A percentile compares a stretch with the other conserved stretches of the same genome.
Evolutionary conservation across 129 eudicot genomes (phyloP).

Genomic region (Oenanthe sinensis): DNA sequence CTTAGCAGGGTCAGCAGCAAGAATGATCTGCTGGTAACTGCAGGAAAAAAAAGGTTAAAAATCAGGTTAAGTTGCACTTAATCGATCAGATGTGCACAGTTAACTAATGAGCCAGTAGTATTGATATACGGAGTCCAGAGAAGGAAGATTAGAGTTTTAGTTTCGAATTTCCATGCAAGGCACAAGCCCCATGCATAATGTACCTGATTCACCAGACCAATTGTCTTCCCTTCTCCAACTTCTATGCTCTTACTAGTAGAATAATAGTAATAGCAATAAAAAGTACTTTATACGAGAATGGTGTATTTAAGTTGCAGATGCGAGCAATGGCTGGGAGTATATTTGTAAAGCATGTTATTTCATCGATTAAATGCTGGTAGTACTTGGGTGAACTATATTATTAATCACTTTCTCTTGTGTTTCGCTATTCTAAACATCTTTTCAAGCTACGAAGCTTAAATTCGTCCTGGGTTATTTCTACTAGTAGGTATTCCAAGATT

Average conservation of each 20-base stretch:
- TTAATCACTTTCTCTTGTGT: neutral
- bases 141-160: constrained; percentile 21
- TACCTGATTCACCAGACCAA: constrained; percentile 60
- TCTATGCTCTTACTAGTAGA: constrained; percentile 18
- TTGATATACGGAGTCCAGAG: neutral
- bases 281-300: neutral
- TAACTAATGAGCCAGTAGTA: neutral
- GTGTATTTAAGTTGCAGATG: constrained; percentile 1
- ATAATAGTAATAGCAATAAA: neutral
- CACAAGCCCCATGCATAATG: constrained; percentile 42
- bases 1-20: neutral
- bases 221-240: constrained; percentile 49
- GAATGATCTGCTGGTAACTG: neutral
- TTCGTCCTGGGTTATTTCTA: neutral
- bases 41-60: neutral
- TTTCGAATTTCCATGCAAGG: constrained; percentile 34
- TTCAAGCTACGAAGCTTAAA: neutral
- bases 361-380: neutral
- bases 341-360: neutral
- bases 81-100: neutral
- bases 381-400: neutral
- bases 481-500: neutral
- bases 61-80: neutral
- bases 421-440: neutral
- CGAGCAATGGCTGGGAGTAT: neutral